A percentile compares a stretch with the other conserved stretches of the same genome.
Evolutionary conservation across 2,329 filamentous ascomycete genomes (phyloP).

Genomic region (Rasamsonia emersonii): DNA sequence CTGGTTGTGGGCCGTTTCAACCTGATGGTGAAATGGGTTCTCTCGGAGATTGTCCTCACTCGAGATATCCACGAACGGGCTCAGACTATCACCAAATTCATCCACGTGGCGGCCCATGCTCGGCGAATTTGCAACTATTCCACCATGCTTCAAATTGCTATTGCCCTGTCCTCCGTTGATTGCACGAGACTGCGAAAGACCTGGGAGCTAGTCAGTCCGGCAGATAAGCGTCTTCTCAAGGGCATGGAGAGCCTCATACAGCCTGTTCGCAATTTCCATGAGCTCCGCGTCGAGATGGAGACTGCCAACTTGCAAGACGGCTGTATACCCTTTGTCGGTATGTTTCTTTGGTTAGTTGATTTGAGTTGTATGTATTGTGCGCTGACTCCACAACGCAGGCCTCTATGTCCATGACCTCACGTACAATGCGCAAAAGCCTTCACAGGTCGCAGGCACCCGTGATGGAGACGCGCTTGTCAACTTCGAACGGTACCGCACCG

Average conservation of each 20-base stretch:
- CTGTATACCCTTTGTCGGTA: conserved; percentile 58
- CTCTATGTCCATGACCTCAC: conserved; percentile 60
- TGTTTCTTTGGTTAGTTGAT: conserved; percentile 13
- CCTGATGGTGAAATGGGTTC: conserved; percentile 57
- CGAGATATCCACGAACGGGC: conserved; percentile 50
- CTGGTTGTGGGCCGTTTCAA: conserved; percentile 60
- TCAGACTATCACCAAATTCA: conserved; percentile 53
- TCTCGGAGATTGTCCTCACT: conserved; percentile 55
- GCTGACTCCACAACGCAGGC: conserved; percentile 24
- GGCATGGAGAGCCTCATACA: conserved; percentile 54
- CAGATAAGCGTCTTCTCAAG: conserved; percentile 47
- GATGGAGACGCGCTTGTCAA: conserved; percentile 52
- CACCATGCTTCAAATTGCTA: conserved; percentile 57
- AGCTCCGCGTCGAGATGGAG: conserved; percentile 57
- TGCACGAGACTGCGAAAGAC: conserved; percentile 49
- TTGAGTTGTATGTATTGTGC: conserved; percentile 2
- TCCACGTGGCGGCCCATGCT: conserved; percentile 53
- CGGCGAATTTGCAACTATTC: conserved; percentile 55
- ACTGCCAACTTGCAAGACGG: conserved; percentile 49
- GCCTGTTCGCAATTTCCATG: conserved; percentile 55
- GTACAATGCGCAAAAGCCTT: conserved; percentile 59
- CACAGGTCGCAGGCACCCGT: conserved; percentile 42
- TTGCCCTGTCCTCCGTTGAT: conserved; percentile 53
- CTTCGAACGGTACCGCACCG: conserved; percentile 58
- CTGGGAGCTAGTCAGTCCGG: conserved; percentile 48